Percentiles rank a stretch among this genome's conserved stretches.
Conservation (phyloP, 176 grass and related monocot species). For the Carex kokanica region DNA sequence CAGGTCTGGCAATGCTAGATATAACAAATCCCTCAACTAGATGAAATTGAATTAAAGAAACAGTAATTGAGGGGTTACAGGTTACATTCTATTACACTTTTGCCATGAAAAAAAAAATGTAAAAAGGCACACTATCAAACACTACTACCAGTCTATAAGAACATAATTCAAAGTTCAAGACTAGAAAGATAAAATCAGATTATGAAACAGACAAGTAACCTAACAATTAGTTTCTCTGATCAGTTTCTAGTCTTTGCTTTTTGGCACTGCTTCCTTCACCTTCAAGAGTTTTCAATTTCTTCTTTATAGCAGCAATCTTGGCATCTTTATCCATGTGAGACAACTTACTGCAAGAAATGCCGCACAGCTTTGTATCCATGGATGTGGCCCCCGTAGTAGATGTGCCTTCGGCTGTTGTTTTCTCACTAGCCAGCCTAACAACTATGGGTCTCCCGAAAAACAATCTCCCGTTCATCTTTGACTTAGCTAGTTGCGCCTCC, state of each 20-base stretch:
- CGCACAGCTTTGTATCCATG: conserved; percentile 35
- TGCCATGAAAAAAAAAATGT: neutral
- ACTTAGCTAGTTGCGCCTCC: conserved; percentile 82
- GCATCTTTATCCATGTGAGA: conserved; percentile 43
- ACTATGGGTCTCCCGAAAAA: conserved; percentile 60
- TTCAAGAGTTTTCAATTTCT: conserved; percentile 69
- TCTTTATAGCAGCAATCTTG: conserved; percentile 85
- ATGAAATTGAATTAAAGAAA: neutral
- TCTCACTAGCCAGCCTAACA: conserved; percentile 81
- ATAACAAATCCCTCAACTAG: neutral
- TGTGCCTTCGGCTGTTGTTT: conserved; percentile 31
- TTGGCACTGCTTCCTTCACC: conserved; percentile 53
- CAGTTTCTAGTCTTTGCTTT: conserved; percentile 49
- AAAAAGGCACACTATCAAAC: neutral
- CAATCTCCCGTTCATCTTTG: conserved; percentile 81
- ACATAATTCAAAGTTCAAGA: neutral
- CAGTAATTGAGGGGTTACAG: neutral
- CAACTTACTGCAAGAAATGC: conserved; percentile 40
- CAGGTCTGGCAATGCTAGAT: neutral
- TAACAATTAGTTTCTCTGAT: neutral
- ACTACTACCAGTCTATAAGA: neutral
- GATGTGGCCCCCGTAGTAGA: conserved; percentile 16
- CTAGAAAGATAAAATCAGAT: neutral
- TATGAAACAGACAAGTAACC: neutral
- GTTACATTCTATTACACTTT: neutral